Conservation (phyloP, 306 rosid genomes). For the Fragaria vesca region DNA sequence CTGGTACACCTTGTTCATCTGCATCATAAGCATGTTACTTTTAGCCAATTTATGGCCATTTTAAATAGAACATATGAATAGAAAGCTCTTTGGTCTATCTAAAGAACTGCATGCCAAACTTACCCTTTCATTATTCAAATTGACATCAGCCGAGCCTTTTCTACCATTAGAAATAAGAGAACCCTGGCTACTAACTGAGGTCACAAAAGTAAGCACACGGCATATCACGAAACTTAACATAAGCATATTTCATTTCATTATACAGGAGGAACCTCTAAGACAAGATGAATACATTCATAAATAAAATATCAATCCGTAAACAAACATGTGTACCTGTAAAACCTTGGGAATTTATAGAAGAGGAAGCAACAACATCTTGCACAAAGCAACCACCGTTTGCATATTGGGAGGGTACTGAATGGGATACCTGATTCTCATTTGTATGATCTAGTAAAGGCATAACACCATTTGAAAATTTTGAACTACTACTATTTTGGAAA, state of each 20-base stretch:
- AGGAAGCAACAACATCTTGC: conserved; percentile 25
- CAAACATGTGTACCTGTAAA: conserved; percentile 41
- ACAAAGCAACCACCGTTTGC: conserved; percentile 36
- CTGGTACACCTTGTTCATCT: conserved; percentile 40
- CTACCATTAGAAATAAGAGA: conserved; percentile 34
- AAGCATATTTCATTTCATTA: conserved; percentile 24
- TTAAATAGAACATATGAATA: conserved; percentile 1
- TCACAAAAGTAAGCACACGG: conserved; percentile 26
- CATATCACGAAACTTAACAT: conserved; percentile 14
- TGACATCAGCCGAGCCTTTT: conserved; percentile 38
- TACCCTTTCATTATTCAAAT: conserved; percentile 38
- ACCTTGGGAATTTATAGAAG: conserved; percentile 37
- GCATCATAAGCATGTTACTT: conserved; percentile 30
- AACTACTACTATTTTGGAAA: conserved; percentile 58
- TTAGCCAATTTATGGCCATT: conserved; percentile 9
- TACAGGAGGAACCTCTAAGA: not conserved
- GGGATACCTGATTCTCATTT: conserved; percentile 85
- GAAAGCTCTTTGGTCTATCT: not conserved
- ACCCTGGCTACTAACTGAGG: conserved; percentile 42
- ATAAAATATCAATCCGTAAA: conserved; percentile 13
- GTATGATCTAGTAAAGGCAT: conserved; percentile 89
- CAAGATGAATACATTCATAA: conserved; percentile 5
- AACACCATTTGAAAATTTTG: conserved; percentile 65
- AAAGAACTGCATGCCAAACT: conserved; percentile 29
- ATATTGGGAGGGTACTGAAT: conserved; percentile 50